Conservation (phyloP, 2,329 filamentous ascomycete species). For the Cladosporium sp. region DNA sequence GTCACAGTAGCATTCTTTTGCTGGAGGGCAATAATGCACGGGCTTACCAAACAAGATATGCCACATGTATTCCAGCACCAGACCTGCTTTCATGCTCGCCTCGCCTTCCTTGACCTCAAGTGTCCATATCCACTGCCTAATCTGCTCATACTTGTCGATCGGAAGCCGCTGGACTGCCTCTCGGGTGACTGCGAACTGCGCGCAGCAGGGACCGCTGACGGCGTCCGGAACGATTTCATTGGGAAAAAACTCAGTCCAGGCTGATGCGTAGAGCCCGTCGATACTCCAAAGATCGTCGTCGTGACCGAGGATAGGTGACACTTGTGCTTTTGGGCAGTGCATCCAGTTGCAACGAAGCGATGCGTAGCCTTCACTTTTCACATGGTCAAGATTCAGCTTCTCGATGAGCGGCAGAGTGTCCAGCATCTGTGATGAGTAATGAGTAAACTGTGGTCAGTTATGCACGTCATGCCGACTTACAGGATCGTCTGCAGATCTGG, state of each 20-base stretch:
- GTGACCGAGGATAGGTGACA: not conserved
- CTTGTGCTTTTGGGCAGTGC: not conserved
- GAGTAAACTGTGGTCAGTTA: not conserved
- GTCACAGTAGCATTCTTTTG: constrained; percentile 24
- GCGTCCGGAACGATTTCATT: not conserved
- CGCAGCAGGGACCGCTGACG: not conserved
- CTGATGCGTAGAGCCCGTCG: not conserved
- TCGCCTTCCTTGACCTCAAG: not conserved
- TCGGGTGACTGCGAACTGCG: not conserved
- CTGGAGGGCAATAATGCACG: constrained; percentile 27
- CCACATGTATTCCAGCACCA: constrained; percentile 58
- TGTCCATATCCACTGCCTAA: not conserved
- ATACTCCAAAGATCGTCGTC: not conserved
- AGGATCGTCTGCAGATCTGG: not conserved
- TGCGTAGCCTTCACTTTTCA: constrained; percentile 24
- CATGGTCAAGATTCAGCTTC: constrained; percentile 21
- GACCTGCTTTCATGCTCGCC: constrained; percentile 32
- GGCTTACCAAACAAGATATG: constrained; percentile 44
- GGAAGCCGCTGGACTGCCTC: not conserved
- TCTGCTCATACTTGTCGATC: not conserved
- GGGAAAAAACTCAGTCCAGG: not conserved
- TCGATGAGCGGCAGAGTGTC: constrained; percentile 22
- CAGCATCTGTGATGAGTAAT: not conserved
- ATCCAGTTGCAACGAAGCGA: constrained; percentile 25
- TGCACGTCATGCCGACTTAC: not conserved